Percentiles rank a stretch among this genome's conserved stretches.
Evolutionary conservation across 768 basidiomycete genomes (phyloP).

Genomic region (Macrocybe gigantea): DNA sequence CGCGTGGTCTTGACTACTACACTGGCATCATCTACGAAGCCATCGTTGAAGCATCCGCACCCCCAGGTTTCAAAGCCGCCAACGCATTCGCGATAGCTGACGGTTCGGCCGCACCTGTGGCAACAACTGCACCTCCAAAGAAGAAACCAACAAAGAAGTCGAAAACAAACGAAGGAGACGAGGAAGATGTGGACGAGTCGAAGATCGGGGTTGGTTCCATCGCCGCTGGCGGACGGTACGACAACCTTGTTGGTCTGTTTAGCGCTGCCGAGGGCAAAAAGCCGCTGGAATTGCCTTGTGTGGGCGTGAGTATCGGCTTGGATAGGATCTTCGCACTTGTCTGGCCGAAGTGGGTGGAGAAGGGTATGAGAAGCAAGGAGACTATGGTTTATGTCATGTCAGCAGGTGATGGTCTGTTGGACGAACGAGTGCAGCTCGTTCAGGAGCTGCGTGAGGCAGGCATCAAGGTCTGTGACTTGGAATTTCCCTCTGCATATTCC

Average conservation of each 20-base stretch:
- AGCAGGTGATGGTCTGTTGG: slow-evolving; percentile 82
- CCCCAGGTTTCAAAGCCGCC: slow-evolving; percentile 67
- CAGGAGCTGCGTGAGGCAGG: slow-evolving; percentile 79
- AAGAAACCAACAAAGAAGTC: slow-evolving; percentile 38
- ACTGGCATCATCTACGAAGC: slow-evolving; percentile 99
- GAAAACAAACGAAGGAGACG: slow-evolving; percentile 40
- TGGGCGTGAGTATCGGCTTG: slow-evolving; percentile 89
- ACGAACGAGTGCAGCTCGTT: slow-evolving; percentile 78
- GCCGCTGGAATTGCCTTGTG: slow-evolving; percentile 68
- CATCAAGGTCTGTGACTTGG: slow-evolving; percentile 60
- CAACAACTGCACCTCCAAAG: slow-evolving; percentile 23
- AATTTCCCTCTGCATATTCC: background rate
- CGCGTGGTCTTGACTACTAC: slow-evolving; percentile 98
- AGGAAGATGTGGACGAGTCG: slow-evolving; percentile 89
- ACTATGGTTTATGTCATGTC: slow-evolving; percentile 94
- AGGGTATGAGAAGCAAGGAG: slow-evolving; percentile 76
- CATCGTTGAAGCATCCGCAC: slow-evolving; percentile 88
- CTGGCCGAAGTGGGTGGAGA: slow-evolving; percentile 81
- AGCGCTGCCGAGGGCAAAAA: slow-evolving; percentile 70
- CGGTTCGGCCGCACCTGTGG: slow-evolving; percentile 21
- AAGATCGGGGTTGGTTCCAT: slow-evolving; percentile 97
- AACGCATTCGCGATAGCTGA: slow-evolving; percentile 42
- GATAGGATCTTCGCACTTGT: slow-evolving; percentile 91
- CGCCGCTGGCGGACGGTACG: slow-evolving; percentile 97
- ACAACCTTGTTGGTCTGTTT: slow-evolving; percentile 92